Evolutionary conservation across 805 yeast genomes (phyloP).

Genomic region (Komagataella phaffii): DNA sequence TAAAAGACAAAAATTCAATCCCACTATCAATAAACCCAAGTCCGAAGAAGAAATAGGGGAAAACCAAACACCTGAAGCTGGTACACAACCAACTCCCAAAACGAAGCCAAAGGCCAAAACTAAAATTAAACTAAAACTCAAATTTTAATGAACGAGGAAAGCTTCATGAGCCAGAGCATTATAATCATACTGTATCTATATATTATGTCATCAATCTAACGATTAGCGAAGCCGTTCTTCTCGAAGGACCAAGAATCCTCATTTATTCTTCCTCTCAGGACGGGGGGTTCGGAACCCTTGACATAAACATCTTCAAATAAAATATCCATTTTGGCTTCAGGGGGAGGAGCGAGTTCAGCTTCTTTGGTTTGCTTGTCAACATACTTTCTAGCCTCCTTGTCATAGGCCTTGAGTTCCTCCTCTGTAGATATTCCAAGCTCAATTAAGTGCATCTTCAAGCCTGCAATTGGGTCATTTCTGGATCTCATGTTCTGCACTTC

Average conservation of each 20-base stretch:
- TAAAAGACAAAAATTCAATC: not conserved
- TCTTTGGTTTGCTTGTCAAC: constrained; percentile 90
- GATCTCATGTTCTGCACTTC: constrained; percentile 99
- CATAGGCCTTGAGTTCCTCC: constrained; percentile 87
- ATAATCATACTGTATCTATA: not conserved
- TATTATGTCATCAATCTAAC: constrained; percentile 8
- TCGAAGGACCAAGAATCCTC: constrained; percentile 73
- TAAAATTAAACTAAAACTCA: not conserved
- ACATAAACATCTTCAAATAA: constrained; percentile 94
- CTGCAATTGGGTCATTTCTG: constrained; percentile 94
- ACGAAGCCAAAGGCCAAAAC: not conserved
- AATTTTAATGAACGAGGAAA: not conserved
- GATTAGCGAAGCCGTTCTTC: constrained; percentile 24
- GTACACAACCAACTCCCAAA: not conserved
- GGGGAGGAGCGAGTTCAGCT: constrained; percentile 91
- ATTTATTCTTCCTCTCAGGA: constrained; percentile 91
- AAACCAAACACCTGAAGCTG: not conserved
- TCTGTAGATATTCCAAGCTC: constrained; percentile 83
- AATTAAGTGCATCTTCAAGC: constrained; percentile 75
- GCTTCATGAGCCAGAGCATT: not conserved
- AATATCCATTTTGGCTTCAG: constrained; percentile 90
- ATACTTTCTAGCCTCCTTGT: constrained; percentile 90
- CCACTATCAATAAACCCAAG: not conserved
- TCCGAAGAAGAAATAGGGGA: not conserved
- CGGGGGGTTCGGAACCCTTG: constrained; percentile 86